A percentile compares a stretch with the other conserved stretches of the same genome.
phyloP scores from a whole-genome alignment of 116 monocot genomes.

The Cymodocea nodosa region DNA sequence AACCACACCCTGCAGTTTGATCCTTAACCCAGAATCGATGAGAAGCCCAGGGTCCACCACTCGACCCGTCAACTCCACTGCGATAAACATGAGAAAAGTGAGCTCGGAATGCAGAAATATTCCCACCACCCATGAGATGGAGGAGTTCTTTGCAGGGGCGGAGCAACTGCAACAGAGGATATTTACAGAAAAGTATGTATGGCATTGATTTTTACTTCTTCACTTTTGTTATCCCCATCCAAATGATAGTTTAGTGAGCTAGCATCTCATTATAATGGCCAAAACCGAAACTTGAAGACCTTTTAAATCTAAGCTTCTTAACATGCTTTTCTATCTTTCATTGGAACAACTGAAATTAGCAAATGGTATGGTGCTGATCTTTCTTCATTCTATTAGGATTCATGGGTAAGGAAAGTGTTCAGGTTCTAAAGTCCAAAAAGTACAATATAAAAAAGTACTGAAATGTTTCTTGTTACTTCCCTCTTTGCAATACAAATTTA shows the following conservation, averaged over 20 bases:
- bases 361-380: too few species aligned
- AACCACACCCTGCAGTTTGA: conserved; percentile 54
- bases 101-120: conserved; percentile 10
- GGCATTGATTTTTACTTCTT: not conserved
- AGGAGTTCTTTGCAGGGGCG: conserved; percentile 47
- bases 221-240: too few species aligned
- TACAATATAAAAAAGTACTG: too few species aligned
- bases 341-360: too few species aligned
- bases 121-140: conserved; percentile 39
- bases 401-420: too few species aligned
- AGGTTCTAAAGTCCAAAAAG: too few species aligned
- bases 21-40: conserved; percentile 27
- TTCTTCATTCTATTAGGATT: too few species aligned
- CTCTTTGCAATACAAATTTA: not conserved
- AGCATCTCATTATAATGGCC: not conserved
- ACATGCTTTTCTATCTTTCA: too few species aligned
- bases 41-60: conserved; percentile 42
- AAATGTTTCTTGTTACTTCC: too few species aligned
- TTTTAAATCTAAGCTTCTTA: too few species aligned
- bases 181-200: conserved; percentile 49
- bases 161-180: conserved; percentile 40
- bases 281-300: not conserved
- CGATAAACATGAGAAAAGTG: conserved; percentile 13
- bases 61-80: conserved; percentile 4
- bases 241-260: not conserved